These are phyloP conservation scores for Tribonema minus DNA, from an alignment of 108 stramenopile species.

Conservation along the genomic window DNA sequence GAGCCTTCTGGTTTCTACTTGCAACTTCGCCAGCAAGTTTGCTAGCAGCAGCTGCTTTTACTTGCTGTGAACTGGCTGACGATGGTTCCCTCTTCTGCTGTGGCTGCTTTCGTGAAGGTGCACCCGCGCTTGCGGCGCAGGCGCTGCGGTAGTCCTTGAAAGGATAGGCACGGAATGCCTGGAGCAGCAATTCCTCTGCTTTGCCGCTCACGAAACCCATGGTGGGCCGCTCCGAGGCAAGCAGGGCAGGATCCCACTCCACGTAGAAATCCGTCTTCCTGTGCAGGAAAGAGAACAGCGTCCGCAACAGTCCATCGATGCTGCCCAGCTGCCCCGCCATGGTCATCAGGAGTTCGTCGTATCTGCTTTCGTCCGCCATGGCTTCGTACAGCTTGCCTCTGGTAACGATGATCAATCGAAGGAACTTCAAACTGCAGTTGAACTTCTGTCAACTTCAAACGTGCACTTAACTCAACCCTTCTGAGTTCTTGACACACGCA, in stretches of 20 bases:
- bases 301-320: conserved; percentile 31
- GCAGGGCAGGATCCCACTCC: conserved; percentile 7
- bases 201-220: conserved; percentile 33
- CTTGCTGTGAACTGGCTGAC: background rate
- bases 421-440: too few species aligned
- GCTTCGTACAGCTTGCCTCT: background rate
- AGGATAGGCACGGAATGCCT: conserved; percentile 18
- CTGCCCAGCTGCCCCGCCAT: conserved; percentile 43
- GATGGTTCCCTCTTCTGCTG: background rate
- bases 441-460: too few species aligned
- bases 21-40: background rate
- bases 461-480: too few species aligned
- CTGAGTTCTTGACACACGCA: too few species aligned
- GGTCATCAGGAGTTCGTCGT: conserved; percentile 38
- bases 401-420: background rate
- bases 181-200: conserved; percentile 29
- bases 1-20: background rate
- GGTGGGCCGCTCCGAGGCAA: background rate
- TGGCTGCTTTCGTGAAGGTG: too few species aligned
- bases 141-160: conserved; percentile 15
- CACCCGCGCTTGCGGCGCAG: background rate
- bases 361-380: background rate
- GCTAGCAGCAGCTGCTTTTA: conserved; percentile 1
- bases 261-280: conserved; percentile 52
- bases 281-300: conserved; percentile 49